Evolutionary conservation across 805 yeast species (phyloP), one percentile per base, ranked within the genome.

Genomic region (Lipomyces orientalis): DNA sequence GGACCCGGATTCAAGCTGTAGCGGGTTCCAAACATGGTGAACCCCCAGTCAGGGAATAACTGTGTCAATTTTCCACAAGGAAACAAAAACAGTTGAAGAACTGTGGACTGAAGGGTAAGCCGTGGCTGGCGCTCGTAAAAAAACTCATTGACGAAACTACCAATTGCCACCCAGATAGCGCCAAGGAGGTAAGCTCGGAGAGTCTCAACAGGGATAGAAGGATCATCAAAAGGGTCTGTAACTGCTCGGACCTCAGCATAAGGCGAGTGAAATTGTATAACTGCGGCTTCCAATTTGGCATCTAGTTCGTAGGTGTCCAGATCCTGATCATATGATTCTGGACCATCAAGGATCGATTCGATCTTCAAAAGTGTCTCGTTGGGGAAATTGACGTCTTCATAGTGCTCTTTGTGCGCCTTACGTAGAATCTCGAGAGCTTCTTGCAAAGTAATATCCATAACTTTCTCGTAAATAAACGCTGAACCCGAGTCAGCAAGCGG

Each of bases 171-270:
- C 84, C 88, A 82, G 54, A 85, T 71, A 1, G 84, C 64, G 0
- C 87, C 87, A 35, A 87, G 77, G 2, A 81, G 77, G 81, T 88
- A 87, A 84, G 29, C 29, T 25, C 29, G 29, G 29, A 25, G 1
- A 25, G 29, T 25, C 65, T 85, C 87, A 43, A 81, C 82, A 0
- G 86, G 85, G 51, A 83, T 67, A 1, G 71, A 58, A 0, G 84
- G 83, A 66, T 87, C 88, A 71, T 87, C 90, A 61, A 72, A 79
- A 10, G 87, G 84, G 16, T 86, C 87, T 10, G 87, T 87, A 19
- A 88, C 84, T 9, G 90, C 87, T 51, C 90, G 77, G 14, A 88
- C 88, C 73, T 88, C 90, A 0, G 90, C 88, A 69, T 86, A 87
- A 2, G 90, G 89, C 3, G 90, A 90, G 76, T 82, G 86, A 69